Evolutionary conservation across 2,329 filamentous ascomycete genomes (phyloP).

Genomic region (Gnomoniopsis smithogilvyi): DNA sequence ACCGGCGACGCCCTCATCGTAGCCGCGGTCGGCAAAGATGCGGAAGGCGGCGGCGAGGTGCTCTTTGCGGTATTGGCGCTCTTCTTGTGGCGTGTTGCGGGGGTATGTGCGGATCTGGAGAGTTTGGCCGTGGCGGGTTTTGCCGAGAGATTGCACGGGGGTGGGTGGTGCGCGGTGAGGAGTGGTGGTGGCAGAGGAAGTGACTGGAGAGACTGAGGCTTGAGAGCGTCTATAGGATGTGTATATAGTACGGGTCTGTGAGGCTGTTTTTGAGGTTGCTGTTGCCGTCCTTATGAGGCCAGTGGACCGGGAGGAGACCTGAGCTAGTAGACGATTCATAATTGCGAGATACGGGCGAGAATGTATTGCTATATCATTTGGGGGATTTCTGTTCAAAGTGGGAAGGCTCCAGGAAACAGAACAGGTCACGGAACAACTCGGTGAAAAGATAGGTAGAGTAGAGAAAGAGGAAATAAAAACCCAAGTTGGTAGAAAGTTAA

Average conservation of each 20-base stretch:
- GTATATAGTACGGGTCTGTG: neutral
- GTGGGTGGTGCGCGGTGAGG: conserved; percentile 9
- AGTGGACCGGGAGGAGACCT: neutral
- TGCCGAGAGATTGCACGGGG: conserved; percentile 16
- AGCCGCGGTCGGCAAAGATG: conserved; percentile 57
- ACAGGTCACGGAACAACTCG: too few species aligned
- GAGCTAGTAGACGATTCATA: conserved; percentile 5
- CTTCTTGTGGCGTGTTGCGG: conserved; percentile 43
- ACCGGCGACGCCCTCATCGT: conserved; percentile 58
- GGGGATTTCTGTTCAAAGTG: too few species aligned
- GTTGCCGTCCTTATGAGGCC: neutral
- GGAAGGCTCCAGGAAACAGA: too few species aligned
- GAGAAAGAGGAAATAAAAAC: too few species aligned
- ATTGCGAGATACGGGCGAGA: neutral
- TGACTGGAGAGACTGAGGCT: conserved; percentile 7
- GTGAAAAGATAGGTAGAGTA: too few species aligned
- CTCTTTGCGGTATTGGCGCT: conserved; percentile 54
- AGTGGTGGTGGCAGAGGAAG: neutral
- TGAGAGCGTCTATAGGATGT: neutral
- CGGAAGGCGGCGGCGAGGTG: conserved; percentile 60
- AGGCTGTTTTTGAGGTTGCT: too few species aligned
- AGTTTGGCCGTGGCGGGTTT: conserved; percentile 9
- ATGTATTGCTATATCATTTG: neutral
- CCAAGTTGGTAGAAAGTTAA: too few species aligned
- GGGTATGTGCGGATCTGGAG: conserved; percentile 45